Evolutionary conservation across 345 rosid species (phyloP).

Genomic region (Euphorbia peplus): DNA sequence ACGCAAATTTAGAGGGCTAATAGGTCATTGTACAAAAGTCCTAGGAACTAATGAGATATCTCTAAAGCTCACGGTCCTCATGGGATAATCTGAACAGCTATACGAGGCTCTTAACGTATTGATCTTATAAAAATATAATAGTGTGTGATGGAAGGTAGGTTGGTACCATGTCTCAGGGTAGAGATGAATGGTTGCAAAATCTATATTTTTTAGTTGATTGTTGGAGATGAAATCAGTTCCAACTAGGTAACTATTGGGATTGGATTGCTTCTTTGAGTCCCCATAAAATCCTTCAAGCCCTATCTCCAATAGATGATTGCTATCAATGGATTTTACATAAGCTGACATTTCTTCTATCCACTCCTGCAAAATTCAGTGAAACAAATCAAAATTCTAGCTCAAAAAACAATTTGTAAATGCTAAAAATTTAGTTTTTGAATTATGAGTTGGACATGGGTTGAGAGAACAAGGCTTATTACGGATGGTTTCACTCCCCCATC

Average conservation of each 20-base stretch:
- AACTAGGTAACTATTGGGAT: conserved; percentile 27
- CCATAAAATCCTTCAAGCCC: conserved; percentile 94
- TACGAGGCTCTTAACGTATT: too few species aligned
- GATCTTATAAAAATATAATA: too few species aligned
- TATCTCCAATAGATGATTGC: conserved; percentile 52
- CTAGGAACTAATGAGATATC: too few species aligned
- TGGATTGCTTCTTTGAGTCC: conserved; percentile 43
- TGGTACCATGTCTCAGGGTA: conserved; percentile 74
- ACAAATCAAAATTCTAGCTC: too few species aligned
- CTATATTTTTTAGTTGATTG: conserved; percentile 52
- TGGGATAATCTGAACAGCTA: too few species aligned
- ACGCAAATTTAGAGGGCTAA: not conserved
- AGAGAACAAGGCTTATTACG: too few species aligned
- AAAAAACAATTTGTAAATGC: too few species aligned
- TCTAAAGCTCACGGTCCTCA: too few species aligned
- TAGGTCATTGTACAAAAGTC: not conserved
- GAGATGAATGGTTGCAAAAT: conserved; percentile 69
- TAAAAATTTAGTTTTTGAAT: too few species aligned
- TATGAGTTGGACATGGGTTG: too few species aligned
- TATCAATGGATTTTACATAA: conserved; percentile 62
- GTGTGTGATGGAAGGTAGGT: too few species aligned
- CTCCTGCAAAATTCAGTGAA: conserved; percentile 26
- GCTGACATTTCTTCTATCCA: conserved; percentile 74
- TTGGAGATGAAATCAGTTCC: conserved; percentile 73
- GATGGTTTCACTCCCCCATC: too few species aligned